These are phyloP conservation scores for Saccharomyces mikatae DNA, from an alignment of 805 yeast species.

Conservation along the genomic window DNA sequence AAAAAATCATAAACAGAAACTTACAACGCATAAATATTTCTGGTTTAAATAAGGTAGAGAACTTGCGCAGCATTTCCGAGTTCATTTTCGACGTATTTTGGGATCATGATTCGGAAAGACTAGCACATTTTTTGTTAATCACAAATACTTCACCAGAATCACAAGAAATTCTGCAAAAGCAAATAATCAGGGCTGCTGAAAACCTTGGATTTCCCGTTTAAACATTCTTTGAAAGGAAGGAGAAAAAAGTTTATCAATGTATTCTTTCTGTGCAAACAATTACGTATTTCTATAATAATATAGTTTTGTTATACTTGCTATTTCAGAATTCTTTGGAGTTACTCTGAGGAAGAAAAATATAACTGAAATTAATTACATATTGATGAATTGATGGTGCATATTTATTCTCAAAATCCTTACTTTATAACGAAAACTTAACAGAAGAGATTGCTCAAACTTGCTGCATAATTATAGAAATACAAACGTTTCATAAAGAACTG, in stretches of 20 bases:
- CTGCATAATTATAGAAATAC: not conserved
- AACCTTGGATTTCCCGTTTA: constrained; percentile 18
- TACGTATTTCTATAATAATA: not conserved
- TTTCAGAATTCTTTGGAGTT: not conserved
- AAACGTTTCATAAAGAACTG: not conserved
- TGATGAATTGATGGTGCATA: not conserved
- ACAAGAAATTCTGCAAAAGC: constrained; percentile 20
- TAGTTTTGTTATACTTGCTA: not conserved
- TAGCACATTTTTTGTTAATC: constrained; percentile 17
- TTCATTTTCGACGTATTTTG: constrained; percentile 33
- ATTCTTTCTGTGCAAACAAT: not conserved
- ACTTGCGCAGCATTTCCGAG: constrained; percentile 27
- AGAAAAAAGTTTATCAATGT: not conserved
- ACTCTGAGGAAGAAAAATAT: not conserved
- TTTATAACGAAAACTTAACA: not conserved
- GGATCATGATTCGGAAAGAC: constrained; percentile 22
- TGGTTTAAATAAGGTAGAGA: constrained; percentile 29
- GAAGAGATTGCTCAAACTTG: not conserved
- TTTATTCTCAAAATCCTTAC: not conserved
- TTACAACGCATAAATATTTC: constrained; percentile 31
- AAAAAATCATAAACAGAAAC: constrained; percentile 24
- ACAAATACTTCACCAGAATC: constrained; percentile 16
- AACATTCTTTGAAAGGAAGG: not conserved
- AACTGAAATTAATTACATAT: too few relatives aligned
- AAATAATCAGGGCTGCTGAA: constrained; percentile 23